phyloP scores from a whole-genome alignment of 495 filamentous ascomycete genomes.

The Articulospora tetracladia region DNA sequence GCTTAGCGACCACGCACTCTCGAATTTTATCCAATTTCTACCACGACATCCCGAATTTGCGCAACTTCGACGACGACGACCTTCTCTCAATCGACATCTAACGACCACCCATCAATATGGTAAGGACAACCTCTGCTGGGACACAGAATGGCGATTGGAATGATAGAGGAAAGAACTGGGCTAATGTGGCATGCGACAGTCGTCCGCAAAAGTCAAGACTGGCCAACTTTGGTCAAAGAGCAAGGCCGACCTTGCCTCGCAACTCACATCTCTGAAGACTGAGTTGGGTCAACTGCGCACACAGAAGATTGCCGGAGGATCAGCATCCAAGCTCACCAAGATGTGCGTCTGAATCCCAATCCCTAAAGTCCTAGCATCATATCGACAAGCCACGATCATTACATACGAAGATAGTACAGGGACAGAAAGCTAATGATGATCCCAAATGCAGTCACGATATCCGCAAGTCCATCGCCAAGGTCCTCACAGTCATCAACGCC shows the following conservation, averaged over 20 bases:
- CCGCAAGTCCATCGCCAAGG: constrained; percentile 97
- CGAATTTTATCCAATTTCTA: not conserved
- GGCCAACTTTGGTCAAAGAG: constrained; percentile 95
- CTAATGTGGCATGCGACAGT: constrained; percentile 47
- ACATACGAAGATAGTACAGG: not conserved
- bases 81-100: constrained; percentile 27
- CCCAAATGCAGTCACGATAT: constrained; percentile 78
- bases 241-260: constrained; percentile 95
- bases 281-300: constrained; percentile 91
- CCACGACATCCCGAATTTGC: constrained; percentile 3
- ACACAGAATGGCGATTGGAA: not conserved
- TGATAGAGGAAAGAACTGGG: constrained; percentile 2
- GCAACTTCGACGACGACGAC: constrained; percentile 8
- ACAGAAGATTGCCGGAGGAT: constrained; percentile 94
- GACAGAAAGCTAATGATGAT: not conserved
- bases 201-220: constrained; percentile 89
- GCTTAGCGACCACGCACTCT: not conserved
- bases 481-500: constrained; percentile 98
- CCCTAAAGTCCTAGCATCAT: not conserved
- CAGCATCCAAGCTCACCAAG: constrained; percentile 90
- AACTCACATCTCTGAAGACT: constrained; percentile 88
- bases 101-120: constrained; percentile 42
- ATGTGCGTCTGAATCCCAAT: constrained; percentile 63
- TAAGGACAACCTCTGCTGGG: constrained; percentile 31
- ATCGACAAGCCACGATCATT: too few species aligned